A percentile compares a stretch with the other conserved stretches of the same genome.
Conservation (phyloP, 225 moss, liverwort and hornwort genomes). For the Pseudisothecium myosuroides region DNA sequence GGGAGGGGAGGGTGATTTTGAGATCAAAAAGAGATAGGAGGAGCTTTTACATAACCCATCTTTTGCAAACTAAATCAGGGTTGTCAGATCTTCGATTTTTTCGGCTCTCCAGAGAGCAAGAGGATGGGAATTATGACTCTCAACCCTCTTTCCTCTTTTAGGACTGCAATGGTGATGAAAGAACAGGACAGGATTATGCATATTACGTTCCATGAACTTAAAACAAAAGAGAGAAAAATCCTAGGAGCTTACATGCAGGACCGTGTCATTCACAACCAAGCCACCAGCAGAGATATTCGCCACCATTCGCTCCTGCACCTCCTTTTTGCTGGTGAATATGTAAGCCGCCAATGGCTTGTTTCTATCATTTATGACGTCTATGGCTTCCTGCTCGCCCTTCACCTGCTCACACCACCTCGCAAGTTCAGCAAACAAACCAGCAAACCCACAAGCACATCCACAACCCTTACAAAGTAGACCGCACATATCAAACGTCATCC, state of each 20-base stretch:
- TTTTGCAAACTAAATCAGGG: not conserved
- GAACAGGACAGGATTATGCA: not conserved
- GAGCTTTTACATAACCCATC: not conserved
- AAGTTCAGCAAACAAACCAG: not conserved
- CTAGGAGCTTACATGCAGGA: conserved; percentile 48
- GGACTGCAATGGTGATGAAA: not conserved
- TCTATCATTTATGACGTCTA: conserved; percentile 41
- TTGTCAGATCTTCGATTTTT: not conserved
- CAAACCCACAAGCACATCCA: not conserved
- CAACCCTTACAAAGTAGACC: not conserved
- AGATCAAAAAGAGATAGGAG: not conserved
- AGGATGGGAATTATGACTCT: not conserved
- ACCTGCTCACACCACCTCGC: conserved; percentile 34
- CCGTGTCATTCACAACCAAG: conserved; percentile 66
- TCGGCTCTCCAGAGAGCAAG: not conserved
- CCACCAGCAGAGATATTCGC: conserved; percentile 58
- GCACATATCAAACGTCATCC: not conserved
- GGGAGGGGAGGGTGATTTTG: not conserved
- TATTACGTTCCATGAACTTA: not conserved
- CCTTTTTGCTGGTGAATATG: conserved; percentile 45
- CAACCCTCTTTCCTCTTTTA: not conserved
- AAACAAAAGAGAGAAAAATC: not conserved
- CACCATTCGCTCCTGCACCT: conserved; percentile 47
- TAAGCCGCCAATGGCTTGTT: conserved; percentile 74
- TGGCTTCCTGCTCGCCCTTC: conserved; percentile 51